phyloP scores from a whole-genome alignment of 2,329 filamentous ascomycete species.

The Diaporthe caulivora region DNA sequence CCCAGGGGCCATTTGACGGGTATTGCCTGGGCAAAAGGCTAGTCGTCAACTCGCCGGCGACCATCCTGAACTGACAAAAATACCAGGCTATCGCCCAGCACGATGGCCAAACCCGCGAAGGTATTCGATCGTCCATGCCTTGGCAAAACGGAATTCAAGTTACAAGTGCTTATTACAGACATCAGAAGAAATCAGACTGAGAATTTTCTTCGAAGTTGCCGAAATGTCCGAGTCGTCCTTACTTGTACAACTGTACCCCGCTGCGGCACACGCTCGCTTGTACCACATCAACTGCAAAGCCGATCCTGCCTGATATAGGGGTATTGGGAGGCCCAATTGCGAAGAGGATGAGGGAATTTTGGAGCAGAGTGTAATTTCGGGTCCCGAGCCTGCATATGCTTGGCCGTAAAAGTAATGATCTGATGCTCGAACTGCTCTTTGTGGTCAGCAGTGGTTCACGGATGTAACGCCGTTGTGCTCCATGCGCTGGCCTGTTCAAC shows the following conservation, averaged over 20 bases:
- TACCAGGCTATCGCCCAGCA: not conserved
- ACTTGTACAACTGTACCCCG: slow-evolving; percentile 9
- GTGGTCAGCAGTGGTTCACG: not conserved
- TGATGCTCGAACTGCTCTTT: not conserved
- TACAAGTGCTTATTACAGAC: not conserved
- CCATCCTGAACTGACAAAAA: not conserved
- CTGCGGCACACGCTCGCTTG: not conserved
- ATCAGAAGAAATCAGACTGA: not conserved
- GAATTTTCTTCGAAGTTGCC: not conserved
- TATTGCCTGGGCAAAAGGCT: not conserved
- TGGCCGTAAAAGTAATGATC: slow-evolving; percentile 2
- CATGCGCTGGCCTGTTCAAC: too few relatives aligned
- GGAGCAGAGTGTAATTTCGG: not conserved
- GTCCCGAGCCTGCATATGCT: not conserved
- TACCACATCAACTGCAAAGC: not conserved
- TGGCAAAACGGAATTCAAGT: not conserved
- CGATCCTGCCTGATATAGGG: slow-evolving; percentile 1
- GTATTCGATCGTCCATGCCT: not conserved
- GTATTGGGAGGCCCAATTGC: slow-evolving; percentile 1
- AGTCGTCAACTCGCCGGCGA: not conserved
- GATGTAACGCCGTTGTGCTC: not conserved
- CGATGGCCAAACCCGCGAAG: not conserved
- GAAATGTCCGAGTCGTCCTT: not conserved
- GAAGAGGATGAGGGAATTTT: not conserved
- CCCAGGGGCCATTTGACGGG: not conserved